Conservation (phyloP, 495 filamentous ascomycete species). For the Trichoderma orchidacearum region DNA sequence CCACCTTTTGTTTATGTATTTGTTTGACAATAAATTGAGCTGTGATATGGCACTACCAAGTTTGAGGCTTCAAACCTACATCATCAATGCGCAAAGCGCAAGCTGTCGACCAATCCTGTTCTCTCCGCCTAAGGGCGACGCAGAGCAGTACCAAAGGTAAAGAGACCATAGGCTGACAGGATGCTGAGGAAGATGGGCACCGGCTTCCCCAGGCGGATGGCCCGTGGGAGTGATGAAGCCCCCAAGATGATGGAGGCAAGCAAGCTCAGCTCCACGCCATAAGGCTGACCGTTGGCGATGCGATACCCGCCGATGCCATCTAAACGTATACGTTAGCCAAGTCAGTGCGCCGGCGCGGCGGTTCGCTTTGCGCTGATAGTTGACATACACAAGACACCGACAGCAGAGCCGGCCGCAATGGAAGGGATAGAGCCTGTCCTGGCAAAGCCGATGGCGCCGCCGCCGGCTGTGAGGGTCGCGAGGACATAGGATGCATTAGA, state of each 20-base stretch:
- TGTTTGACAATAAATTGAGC: background rate
- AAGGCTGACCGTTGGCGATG: slow-evolving; percentile 48
- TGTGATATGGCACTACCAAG: background rate
- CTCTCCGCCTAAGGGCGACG: slow-evolving; percentile 6
- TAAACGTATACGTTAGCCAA: slow-evolving; percentile 5
- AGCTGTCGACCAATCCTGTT: background rate
- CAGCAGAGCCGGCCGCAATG: slow-evolving; percentile 64
- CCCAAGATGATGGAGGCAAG: slow-evolving; percentile 73
- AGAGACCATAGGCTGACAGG: slow-evolving; percentile 44
- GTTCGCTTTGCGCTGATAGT: background rate
- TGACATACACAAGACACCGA: slow-evolving; percentile 48
- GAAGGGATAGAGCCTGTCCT: slow-evolving; percentile 79
- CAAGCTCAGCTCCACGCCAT: slow-evolving; percentile 61
- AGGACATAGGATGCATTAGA: slow-evolving; percentile 49
- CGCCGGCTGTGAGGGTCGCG: slow-evolving; percentile 68
- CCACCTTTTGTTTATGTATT: too few species aligned
- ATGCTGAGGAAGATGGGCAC: slow-evolving; percentile 61
- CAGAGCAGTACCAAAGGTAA: slow-evolving; percentile 45
- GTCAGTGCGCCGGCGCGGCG: background rate
- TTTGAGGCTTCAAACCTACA: background rate
- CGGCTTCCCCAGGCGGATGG: slow-evolving; percentile 63
- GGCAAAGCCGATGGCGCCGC: slow-evolving; percentile 70
- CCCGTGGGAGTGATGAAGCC: slow-evolving; percentile 70
- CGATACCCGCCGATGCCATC: slow-evolving; percentile 59
- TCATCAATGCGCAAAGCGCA: background rate